A percentile compares a stretch with the other conserved stretches of the same genome.
Conservation (phyloP, 768 basidiomycete species). For the Mycena olivaceomarginata region DNA sequence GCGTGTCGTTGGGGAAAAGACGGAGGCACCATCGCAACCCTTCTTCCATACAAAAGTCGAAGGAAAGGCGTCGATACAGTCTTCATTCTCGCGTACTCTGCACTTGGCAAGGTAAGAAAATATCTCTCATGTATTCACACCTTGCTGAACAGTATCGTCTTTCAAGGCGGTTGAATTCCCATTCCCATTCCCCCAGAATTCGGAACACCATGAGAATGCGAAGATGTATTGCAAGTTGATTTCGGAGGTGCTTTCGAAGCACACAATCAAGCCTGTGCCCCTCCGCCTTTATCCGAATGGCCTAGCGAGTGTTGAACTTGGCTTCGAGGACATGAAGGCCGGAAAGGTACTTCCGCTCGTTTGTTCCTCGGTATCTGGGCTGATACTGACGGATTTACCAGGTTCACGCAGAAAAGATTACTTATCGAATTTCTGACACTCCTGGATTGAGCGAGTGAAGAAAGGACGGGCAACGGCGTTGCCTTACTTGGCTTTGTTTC, state of each 20-base stretch:
- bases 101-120: conserved; percentile 44
- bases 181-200: conserved; percentile 21
- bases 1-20: conserved; percentile 44
- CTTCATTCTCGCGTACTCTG: conserved; percentile 45
- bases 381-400: no score
- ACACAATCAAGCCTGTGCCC: conserved; percentile 39
- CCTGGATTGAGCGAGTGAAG: background rate
- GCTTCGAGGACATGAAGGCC: conserved; percentile 24
- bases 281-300: conserved; percentile 46
- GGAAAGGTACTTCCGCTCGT: conserved; percentile 16
- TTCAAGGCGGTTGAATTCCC: conserved; percentile 23
- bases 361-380: no score
- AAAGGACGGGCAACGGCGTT: no score
- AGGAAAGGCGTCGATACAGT: conserved; percentile 40
- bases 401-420: background rate
- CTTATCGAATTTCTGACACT: conserved; percentile 26
- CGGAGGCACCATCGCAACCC: conserved; percentile 49
- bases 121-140: background rate
- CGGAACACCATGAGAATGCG: conserved; percentile 41
- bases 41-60: conserved; percentile 47
- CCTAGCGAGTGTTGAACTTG: conserved; percentile 41
- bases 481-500: no score
- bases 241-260: conserved; percentile 39
- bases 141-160: no score
- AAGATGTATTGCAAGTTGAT: conserved; percentile 44